phyloP scores from a whole-genome alignment of 148 eudicot species.

The Simmondsia chinensis region DNA sequence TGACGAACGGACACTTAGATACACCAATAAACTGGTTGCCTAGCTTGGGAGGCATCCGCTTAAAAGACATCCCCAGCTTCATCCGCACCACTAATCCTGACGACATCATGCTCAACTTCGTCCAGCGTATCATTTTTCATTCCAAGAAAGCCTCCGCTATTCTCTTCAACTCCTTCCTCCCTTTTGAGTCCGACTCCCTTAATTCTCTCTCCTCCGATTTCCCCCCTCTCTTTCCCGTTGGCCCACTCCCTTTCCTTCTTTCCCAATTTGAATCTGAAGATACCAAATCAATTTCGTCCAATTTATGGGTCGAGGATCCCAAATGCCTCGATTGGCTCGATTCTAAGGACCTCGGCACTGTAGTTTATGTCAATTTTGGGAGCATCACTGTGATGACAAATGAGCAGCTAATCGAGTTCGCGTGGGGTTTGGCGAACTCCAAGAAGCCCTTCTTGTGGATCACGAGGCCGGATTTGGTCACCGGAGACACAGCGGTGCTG shows the following conservation, averaged over 20 bases:
- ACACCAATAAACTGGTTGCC: slow-evolving; percentile 14
- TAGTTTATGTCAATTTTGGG: slow-evolving; percentile 27
- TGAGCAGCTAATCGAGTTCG: no score
- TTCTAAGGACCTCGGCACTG: slow-evolving; percentile 10
- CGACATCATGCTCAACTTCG: slow-evolving; percentile 8
- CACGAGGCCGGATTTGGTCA: slow-evolving; percentile 20
- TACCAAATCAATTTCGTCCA: slow-evolving; percentile 4
- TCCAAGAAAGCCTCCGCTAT: slow-evolving; percentile 13
- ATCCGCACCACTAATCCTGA: slow-evolving; percentile 11
- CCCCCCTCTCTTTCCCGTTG: slow-evolving; percentile 17
- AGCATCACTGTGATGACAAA: no score
- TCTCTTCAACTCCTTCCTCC: slow-evolving; percentile 13
- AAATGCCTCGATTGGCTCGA: slow-evolving; percentile 23
- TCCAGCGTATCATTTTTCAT: neutral
- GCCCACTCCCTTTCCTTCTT: slow-evolving; percentile 15
- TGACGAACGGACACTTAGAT: slow-evolving; percentile 14
- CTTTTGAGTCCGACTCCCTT: slow-evolving; percentile 5
- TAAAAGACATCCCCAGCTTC: slow-evolving; percentile 24
- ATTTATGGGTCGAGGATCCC: slow-evolving; percentile 23
- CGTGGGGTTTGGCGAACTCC: no score
- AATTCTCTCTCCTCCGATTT: slow-evolving; percentile 3
- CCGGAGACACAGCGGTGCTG: slow-evolving; percentile 13
- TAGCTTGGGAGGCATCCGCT: slow-evolving; percentile 16
- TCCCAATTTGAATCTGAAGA: neutral
- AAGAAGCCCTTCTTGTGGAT: slow-evolving; percentile 19